A percentile compares a stretch with the other conserved stretches of the same genome.
These are phyloP conservation scores for Sporobolomyces pararoseus DNA, from an alignment of 768 basidiomycete species.

Conservation along the genomic window DNA sequence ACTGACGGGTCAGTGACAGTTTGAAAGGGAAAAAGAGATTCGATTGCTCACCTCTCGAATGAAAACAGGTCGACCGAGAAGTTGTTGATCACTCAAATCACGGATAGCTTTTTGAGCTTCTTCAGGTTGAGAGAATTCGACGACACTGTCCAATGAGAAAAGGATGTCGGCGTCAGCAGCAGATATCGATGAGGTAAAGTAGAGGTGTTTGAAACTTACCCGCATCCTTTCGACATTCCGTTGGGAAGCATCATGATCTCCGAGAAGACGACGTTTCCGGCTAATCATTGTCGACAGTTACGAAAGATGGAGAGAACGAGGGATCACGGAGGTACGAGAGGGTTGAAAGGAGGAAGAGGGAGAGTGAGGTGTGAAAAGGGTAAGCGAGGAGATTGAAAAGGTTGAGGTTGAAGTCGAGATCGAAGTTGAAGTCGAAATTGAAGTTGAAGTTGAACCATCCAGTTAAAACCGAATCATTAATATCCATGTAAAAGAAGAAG, in stretches of 20 bases:
- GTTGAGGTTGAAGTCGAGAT: background rate
- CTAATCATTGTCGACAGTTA: slow-evolving; percentile 53
- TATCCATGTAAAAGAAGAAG: slow-evolving; percentile 4
- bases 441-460: slow-evolving; percentile 11
- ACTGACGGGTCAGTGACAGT: slow-evolving; percentile 1
- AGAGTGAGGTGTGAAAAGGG: background rate
- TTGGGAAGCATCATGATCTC: slow-evolving; percentile 96
- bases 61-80: slow-evolving; percentile 92
- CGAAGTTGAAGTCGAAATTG: background rate
- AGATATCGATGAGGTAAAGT: background rate
- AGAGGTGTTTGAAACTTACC: slow-evolving; percentile 63
- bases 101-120: slow-evolving; percentile 84
- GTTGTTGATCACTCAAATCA: slow-evolving; percentile 78
- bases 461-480: background rate
- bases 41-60: slow-evolving; percentile 74
- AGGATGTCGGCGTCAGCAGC: background rate
- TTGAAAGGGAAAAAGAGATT: background rate
- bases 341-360: background rate
- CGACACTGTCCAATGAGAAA: slow-evolving; percentile 61
- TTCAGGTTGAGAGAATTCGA: slow-evolving; percentile 86
- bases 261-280: slow-evolving; percentile 99
- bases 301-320: background rate
- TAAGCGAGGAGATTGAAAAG: background rate
- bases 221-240: slow-evolving; percentile 97
- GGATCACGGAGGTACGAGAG: background rate